These are phyloP conservation scores for Claviceps pusilla DNA, from an alignment of 2,329 filamentous ascomycete species.

Conservation along the genomic window DNA sequence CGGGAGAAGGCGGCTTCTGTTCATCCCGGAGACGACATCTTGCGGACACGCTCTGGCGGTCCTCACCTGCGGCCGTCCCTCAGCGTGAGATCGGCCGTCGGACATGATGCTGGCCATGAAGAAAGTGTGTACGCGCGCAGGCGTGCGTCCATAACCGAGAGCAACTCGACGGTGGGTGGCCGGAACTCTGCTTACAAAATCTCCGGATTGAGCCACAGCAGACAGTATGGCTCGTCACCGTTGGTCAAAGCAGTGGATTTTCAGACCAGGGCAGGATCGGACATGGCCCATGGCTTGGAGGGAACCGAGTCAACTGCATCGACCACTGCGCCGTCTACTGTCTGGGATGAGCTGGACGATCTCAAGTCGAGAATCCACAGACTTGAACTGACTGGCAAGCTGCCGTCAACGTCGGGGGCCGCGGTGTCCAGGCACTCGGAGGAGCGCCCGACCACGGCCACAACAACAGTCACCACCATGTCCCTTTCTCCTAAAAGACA, in stretches of 20 bases:
- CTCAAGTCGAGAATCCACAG: conserved; percentile 85
- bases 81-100: conserved; percentile 32
- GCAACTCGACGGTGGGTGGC: conserved; percentile 22
- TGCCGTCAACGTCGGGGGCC: conserved; percentile 67
- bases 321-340: conserved; percentile 75
- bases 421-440: conserved; percentile 59
- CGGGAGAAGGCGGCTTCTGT: conserved; percentile 28
- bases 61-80: conserved; percentile 26
- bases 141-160: conserved; percentile 34
- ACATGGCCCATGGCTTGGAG: conserved; percentile 31
- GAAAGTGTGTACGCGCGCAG: conserved; percentile 16
- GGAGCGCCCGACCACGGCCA: conserved; percentile 79
- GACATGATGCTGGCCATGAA: conserved; percentile 27
- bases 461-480: conserved; percentile 78
- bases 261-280: too few relatives aligned
- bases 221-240: conserved; percentile 43
- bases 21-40: conserved; percentile 22
- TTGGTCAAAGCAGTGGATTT: conserved; percentile 29
- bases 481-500: conserved; percentile 72
- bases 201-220: conserved; percentile 12
- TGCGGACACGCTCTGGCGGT: conserved; percentile 18
- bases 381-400: conserved; percentile 76
- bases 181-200: conserved; percentile 30
- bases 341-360: conserved; percentile 96
- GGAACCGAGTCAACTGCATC: conserved; percentile 79